Evolutionary conservation across 441 rosid species (phyloP).

Genomic region (Gossypium lobatum): DNA sequence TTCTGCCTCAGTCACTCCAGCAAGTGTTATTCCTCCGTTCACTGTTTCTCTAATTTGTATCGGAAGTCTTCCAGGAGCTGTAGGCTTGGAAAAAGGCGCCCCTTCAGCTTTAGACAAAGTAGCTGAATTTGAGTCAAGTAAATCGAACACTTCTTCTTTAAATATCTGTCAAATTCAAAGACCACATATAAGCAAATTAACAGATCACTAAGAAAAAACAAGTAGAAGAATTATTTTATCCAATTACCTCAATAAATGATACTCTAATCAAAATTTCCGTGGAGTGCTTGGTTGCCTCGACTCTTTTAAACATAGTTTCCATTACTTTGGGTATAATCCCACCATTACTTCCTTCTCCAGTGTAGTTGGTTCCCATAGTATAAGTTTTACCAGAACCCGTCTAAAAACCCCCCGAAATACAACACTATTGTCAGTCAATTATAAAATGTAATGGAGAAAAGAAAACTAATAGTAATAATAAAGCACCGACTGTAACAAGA

Average conservation of each 20-base stretch:
- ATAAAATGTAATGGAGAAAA: neutral
- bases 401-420: conserved; percentile 14
- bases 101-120: neutral
- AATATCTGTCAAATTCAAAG: conserved; percentile 47
- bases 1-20: conserved; percentile 92
- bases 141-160: conserved; percentile 91
- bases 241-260: conserved; percentile 84
- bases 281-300: conserved; percentile 42
- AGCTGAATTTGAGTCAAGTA: conserved; percentile 23
- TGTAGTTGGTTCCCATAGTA: conserved; percentile 90
- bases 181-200: neutral
- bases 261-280: conserved; percentile 72
- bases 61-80: neutral
- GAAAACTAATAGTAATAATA: neutral
- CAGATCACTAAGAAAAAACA: neutral
- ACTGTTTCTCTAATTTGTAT: neutral
- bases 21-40: conserved; percentile 29
- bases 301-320: conserved; percentile 57
- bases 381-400: conserved; percentile 95
- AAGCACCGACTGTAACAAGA: neutral
- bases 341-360: conserved; percentile 50
- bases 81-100: neutral
- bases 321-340: conserved; percentile 83
- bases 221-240: neutral
- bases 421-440: neutral